A percentile compares a stretch with the other conserved stretches of the same genome.
phyloP scores from a whole-genome alignment of 805 yeast species.

The Metschnikowia shivogae region DNA sequence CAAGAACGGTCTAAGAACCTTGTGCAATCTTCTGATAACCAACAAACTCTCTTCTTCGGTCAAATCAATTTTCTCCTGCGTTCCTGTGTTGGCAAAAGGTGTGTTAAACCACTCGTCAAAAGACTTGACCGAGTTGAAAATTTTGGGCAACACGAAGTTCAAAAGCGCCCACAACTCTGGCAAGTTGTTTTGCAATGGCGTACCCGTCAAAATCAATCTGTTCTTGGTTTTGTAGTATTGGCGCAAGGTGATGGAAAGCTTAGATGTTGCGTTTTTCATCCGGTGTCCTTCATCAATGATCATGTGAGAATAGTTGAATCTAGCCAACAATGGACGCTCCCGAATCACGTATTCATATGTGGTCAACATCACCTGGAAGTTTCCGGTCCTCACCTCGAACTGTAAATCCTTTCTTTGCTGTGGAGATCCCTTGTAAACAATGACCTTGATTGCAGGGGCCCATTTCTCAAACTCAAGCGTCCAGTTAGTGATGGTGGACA shows the following conservation, averaged over 20 bases:
- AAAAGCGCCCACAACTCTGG: conserved; percentile 85
- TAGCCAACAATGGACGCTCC: conserved; percentile 66
- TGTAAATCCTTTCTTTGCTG: conserved; percentile 64
- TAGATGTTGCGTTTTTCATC: conserved; percentile 77
- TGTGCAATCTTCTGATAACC: conserved; percentile 80
- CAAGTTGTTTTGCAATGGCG: conserved; percentile 79
- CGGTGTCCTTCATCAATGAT: conserved; percentile 89
- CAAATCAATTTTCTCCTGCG: conserved; percentile 73
- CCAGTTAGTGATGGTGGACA: conserved; percentile 84
- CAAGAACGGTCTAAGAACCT: conserved; percentile 79
- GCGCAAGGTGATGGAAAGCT: conserved; percentile 66
- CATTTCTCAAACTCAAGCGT: conserved; percentile 80
- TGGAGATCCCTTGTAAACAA: conserved; percentile 77
- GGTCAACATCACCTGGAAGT: conserved; percentile 72
- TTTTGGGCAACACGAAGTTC: conserved; percentile 77
- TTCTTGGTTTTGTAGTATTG: conserved; percentile 71
- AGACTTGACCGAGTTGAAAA: conserved; percentile 80
- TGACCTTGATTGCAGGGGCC: conserved; percentile 75
- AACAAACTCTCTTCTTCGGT: conserved; percentile 83
- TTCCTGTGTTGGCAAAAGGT: conserved; percentile 81
- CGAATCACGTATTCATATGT: conserved; percentile 79
- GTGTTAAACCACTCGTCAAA: conserved; percentile 90
- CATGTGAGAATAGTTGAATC: conserved; percentile 79
- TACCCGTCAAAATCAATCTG: conserved; percentile 80
- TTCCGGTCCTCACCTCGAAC: conserved; percentile 59